phyloP scores from a whole-genome alignment of 805 yeast genomes.

The Hanseniaspora mollemarum region DNA sequence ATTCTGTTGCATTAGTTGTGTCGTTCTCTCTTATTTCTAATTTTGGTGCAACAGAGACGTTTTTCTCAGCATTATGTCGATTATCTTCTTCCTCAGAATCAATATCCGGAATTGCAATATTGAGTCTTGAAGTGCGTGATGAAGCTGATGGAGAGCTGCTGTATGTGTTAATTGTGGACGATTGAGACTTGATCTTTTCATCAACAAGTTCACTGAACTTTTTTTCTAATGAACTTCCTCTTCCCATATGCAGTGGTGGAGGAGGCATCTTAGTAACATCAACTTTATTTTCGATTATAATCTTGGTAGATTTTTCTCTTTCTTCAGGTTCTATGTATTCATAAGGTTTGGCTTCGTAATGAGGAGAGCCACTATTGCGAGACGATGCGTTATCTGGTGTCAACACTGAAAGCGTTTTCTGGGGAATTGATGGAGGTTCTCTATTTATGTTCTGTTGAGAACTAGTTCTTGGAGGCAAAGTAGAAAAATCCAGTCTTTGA shows the following conservation, averaged over 20 bases:
- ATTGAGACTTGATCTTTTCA: slow-evolving; percentile 5
- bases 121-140: background rate
- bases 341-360: slow-evolving; percentile 13
- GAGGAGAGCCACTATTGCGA: background rate
- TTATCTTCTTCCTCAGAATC: background rate
- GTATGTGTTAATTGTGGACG: background rate
- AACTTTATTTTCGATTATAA: slow-evolving; percentile 8
- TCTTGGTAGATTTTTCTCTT: slow-evolving; percentile 2
- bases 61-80: background rate
- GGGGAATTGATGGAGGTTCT: background rate
- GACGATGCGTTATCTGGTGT: background rate
- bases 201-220: slow-evolving; percentile 12
- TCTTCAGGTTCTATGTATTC: slow-evolving; percentile 11
- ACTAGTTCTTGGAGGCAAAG: background rate
- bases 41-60: background rate
- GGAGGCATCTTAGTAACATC: slow-evolving; percentile 9
- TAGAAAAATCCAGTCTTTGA: background rate
- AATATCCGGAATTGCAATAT: background rate
- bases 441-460: background rate
- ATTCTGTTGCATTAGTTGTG: background rate
- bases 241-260: slow-evolving; percentile 13
- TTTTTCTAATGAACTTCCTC: background rate
- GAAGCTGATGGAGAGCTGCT: background rate
- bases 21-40: background rate
- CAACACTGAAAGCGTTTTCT: background rate